phyloP scores from a whole-genome alignment of 2,329 filamentous ascomycete species.

The Talaromyces atroroseus region DNA sequence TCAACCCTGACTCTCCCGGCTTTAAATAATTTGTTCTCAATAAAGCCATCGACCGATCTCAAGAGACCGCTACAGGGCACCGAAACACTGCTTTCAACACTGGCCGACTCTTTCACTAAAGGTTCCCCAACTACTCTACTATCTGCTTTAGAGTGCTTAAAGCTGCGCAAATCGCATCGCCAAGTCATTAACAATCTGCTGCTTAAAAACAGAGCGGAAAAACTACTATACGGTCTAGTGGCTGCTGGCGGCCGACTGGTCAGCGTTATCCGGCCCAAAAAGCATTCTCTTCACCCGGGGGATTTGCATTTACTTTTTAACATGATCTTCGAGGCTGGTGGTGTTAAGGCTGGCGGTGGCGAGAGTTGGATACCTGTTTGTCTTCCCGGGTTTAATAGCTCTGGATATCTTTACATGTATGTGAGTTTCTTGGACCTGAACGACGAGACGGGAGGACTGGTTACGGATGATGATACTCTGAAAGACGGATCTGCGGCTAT shows the following conservation, averaged over 20 bases:
- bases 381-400: slow-evolving; percentile 93
- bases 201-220: slow-evolving; percentile 68
- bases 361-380: slow-evolving; percentile 98
- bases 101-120: slow-evolving; percentile 89
- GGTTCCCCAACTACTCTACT: slow-evolving; percentile 86
- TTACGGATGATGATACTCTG: slow-evolving; percentile 35
- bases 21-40: slow-evolving; percentile 78
- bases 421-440: slow-evolving; percentile 82
- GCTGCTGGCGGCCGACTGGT: slow-evolving; percentile 90
- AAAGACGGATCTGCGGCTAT: slow-evolving; percentile 75
- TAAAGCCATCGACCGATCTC: slow-evolving; percentile 89
- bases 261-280: slow-evolving; percentile 87
- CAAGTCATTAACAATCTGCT: slow-evolving; percentile 81
- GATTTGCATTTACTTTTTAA: slow-evolving; percentile 97
- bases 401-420: slow-evolving; percentile 97
- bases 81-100: slow-evolving; percentile 79
- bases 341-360: slow-evolving; percentile 84
- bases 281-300: slow-evolving; percentile 90
- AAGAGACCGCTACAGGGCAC: slow-evolving; percentile 86
- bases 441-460: slow-evolving; percentile 38
- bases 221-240: slow-evolving; percentile 84
- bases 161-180: slow-evolving; percentile 80
- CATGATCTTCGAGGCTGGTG: slow-evolving; percentile 95
- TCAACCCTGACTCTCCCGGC: slow-evolving; percentile 89
- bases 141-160: slow-evolving; percentile 88